A percentile compares a stretch with the other conserved stretches of the same genome.
These are phyloP conservation scores for Leucoagaricus sp. DNA, from an alignment of 1,284 basidiomycete genomes.

Conservation along the genomic window DNA sequence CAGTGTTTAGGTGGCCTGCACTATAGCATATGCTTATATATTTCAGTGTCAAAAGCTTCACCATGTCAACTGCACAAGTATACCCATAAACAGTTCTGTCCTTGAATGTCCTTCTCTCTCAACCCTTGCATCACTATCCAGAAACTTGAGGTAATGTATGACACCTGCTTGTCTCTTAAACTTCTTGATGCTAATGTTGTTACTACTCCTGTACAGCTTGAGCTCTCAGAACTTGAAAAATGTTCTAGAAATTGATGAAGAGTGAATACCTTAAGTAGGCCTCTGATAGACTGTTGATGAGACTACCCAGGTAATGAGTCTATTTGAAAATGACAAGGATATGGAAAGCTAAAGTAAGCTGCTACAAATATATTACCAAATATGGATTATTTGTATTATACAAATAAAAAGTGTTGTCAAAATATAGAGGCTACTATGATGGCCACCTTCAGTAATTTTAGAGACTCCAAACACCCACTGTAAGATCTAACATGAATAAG, in stretches of 20 bases:
- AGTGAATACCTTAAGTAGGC: constrained; percentile 73
- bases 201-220: constrained; percentile 33
- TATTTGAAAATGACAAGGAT: constrained; percentile 9
- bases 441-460: too few species aligned
- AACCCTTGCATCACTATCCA: constrained; percentile 38
- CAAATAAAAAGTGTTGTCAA: too few species aligned
- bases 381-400: too few species aligned
- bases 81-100: constrained; percentile 42
- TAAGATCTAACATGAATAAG: too few species aligned
- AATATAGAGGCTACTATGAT: too few species aligned
- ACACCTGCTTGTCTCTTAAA: constrained; percentile 49
- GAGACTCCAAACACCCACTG: too few species aligned
- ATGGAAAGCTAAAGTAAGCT: too few species aligned
- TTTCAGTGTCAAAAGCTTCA: constrained; percentile 65
- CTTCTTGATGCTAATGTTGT: constrained; percentile 42
- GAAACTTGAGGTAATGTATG: constrained; percentile 44
- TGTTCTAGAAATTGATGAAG: constrained; percentile 70
- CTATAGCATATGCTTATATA: background rate
- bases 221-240: constrained; percentile 59
- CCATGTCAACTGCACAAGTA: constrained; percentile 47
- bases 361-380: too few species aligned
- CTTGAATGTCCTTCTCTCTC: constrained; percentile 35
- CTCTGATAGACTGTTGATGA: constrained; percentile 43
- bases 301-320: constrained; percentile 20
- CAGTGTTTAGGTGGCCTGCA: too few species aligned